Base-by-base conservation (phyloP, 2,329 filamentous ascomycete species). In the Claviceps citrina region DNA sequence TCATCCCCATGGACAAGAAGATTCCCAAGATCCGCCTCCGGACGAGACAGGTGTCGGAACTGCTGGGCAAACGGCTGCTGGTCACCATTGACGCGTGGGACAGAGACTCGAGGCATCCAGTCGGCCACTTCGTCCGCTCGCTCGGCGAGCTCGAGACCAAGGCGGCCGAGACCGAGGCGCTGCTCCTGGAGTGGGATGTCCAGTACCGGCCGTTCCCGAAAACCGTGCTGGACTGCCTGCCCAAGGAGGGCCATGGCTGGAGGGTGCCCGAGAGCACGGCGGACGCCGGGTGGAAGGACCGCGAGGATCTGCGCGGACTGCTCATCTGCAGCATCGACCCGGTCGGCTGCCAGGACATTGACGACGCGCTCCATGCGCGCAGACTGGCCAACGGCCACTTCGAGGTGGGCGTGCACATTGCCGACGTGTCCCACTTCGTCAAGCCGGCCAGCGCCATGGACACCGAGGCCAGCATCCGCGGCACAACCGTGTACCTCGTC, bases 391-490 rank as follows among this genome's bases (percentile, higher is more conserved):
- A 96, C 52, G 91, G 93, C 32, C 95, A 96, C 58, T 87, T 78
- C 48, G 85, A 96, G 59, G 86, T 98, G 8, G 91, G 91, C 47
- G 91, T 98, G 13, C 93, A 98, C 61, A 98, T 98, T 60, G 93
- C 91, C 22, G 91, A 98, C 59, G 91, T 98, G n/a, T 96, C 91
- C 8, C 83, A 98, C 62, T 98, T 98, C 55, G 91, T 98, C 53
- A 93, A 91, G 62, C 87, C 93, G 20, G 86, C 84, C 59, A 98
- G 89, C 54, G 81, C 91, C 40, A 98, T 98, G 91, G 93, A 98
- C 57, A 75, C 78, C 36, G 91, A 98, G 63, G 91, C 91, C 3
- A 91, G 85, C 54, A 76, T 93, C 54, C 81, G 91, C 52, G 91
- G 91, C 46, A 96, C 91, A 4, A 96, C 89, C 0, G 91, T 98